phyloP scores from a whole-genome alignment of 169 alveolate genomes.

The Plasmodium gallinaceum region DNA sequence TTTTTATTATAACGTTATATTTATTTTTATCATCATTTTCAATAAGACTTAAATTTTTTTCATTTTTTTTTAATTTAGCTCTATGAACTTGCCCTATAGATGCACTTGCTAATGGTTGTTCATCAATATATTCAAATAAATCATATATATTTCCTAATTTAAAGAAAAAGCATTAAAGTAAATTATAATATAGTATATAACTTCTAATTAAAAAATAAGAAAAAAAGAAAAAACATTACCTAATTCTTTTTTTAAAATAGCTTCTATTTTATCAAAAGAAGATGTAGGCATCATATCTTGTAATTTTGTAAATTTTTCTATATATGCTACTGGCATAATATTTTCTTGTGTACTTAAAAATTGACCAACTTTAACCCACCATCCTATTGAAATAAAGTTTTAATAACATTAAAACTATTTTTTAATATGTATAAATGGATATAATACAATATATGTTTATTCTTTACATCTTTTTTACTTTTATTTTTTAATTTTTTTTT shows the following conservation, averaged over 20 bases:
- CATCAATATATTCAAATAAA: conserved; percentile 81
- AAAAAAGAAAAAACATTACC: conserved; percentile 74
- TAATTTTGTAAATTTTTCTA: conserved; percentile 88
- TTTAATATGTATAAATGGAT: too few species aligned
- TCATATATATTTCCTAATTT: conserved; percentile 40
- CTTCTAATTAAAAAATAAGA: background rate
- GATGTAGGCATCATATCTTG: conserved; percentile 93
- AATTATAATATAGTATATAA: too few species aligned
- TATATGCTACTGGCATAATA: conserved; percentile 90
- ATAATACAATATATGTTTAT: too few species aligned
- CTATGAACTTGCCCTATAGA: conserved; percentile 91
- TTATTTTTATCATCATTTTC: conserved; percentile 65
- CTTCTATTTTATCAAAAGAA: conserved; percentile 82
- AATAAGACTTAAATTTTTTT: background rate
- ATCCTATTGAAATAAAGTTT: conserved; percentile 77
- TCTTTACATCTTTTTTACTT: too few species aligned
- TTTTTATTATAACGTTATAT: conserved; percentile 84
- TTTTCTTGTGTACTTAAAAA: conserved; percentile 93
- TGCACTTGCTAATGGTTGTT: conserved; percentile 88
- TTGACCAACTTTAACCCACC: conserved; percentile 96
- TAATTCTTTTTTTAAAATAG: conserved; percentile 86
- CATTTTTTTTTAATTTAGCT: conserved; percentile 79
- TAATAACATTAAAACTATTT: too few species aligned
- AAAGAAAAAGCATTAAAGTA: background rate
- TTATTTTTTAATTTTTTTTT: background rate